phyloP scores from a whole-genome alignment of 2,329 filamentous ascomycete genomes.

The Fulvia fulva region DNA sequence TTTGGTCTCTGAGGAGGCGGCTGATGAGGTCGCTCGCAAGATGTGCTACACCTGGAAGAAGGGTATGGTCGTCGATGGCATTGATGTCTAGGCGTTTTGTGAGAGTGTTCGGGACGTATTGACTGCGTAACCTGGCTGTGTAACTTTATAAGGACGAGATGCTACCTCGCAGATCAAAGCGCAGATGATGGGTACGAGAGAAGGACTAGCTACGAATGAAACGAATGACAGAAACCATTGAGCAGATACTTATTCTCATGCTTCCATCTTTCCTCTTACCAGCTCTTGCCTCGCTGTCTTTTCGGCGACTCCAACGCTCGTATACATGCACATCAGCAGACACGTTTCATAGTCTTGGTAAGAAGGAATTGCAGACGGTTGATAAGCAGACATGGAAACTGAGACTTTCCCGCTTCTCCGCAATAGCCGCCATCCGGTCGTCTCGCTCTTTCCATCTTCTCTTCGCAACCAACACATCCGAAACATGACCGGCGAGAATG shows the following conservation, averaged over 20 bases:
- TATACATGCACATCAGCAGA: too few relatives aligned
- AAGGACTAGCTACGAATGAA: constrained; percentile 2
- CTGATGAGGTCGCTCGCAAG: constrained; percentile 67
- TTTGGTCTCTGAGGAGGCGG: constrained; percentile 71
- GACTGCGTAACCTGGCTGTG: not conserved
- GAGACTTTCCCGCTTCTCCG: not conserved
- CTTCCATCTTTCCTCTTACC: not conserved
- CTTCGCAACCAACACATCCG: not conserved
- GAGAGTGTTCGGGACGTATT: not conserved
- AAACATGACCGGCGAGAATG: constrained; percentile 11
- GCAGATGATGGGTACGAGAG: constrained; percentile 2
- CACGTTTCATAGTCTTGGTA: too few relatives aligned
- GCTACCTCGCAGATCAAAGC: constrained; percentile 24
- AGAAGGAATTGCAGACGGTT: not conserved
- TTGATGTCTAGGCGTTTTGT: constrained; percentile 61
- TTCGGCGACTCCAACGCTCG: too few relatives aligned
- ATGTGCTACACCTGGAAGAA: constrained; percentile 85
- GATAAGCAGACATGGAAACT: not conserved
- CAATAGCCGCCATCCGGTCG: constrained; percentile 1
- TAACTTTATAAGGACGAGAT: constrained; percentile 13
- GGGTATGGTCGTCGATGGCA: constrained; percentile 77
- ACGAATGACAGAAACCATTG: not conserved
- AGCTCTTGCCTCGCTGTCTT: not conserved
- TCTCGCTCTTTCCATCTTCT: not conserved
- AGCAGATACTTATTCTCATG: not conserved